Base-by-base conservation (phyloP, 2,329 filamentous ascomycete species). In the Myotisia sp. region DNA sequence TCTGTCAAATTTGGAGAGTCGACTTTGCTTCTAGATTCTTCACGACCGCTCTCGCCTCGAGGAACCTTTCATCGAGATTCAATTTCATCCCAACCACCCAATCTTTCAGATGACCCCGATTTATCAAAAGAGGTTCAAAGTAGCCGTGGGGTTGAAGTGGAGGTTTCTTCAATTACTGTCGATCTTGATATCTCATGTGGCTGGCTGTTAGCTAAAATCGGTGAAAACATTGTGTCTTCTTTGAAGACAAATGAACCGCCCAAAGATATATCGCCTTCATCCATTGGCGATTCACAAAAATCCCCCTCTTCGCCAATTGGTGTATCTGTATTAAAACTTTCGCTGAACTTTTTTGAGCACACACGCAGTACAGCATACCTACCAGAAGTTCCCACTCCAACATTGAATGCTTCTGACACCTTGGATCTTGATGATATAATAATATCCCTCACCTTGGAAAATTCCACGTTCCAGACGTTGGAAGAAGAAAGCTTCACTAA, bases 131-230 rank as follows among this genome's bases (percentile, higher is more conserved):
- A 24, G 13, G 24, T 28, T 6, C 10, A 40, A 27, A 38, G n/a
- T 14, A 6, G 33, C 3, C 34, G 45, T 14, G 40, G 46, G 4
- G 38, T 59, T 14, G 46, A 44, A 8, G 38, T 58, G 28, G 55
- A 58, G 29, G 40, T 61, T 4, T 46, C 44, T 7, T 50, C 50
- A 5, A 32, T 47, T 10, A 42, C 46, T 2, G 29, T 58, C 6
- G 52, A 53, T 24, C 52, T 60, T 33, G 58, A 62, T 40, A 58
- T 59, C 37, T 48, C 58, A 16, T 55, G 47, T 31, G 58, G 58
- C 4, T 62, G 58, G 58, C 48, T 62, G 34, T 37, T 60, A 12
- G 41, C 47, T 20, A 61, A 59, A 35, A 46, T 54, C 36, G 48
- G 49, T 5, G 55, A 60, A 36, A 52, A 45, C 21, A 22, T 56